A percentile compares a stretch with the other conserved stretches of the same genome.
Conservation (phyloP, 1,139 yeast genomes). For the Saccharomycopsis phalli region DNA sequence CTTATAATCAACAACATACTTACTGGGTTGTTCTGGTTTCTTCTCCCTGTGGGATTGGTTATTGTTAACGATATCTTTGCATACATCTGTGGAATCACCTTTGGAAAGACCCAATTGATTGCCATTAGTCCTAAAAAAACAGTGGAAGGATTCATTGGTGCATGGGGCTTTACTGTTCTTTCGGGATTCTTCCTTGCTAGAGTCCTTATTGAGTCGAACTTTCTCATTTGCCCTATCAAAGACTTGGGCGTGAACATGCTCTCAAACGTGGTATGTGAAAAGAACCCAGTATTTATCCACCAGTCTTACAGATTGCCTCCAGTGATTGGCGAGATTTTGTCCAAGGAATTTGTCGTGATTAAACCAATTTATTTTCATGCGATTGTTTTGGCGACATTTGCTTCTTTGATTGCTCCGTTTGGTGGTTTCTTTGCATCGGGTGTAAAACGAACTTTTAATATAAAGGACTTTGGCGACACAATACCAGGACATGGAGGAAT, state of each 20-base stretch:
- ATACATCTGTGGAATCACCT: conserved; percentile 91
- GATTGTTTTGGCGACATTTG: conserved; percentile 80
- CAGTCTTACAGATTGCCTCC: conserved; percentile 73
- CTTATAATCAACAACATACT: conserved; percentile 83
- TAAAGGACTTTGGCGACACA: conserved; percentile 86
- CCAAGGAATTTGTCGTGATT: conserved; percentile 44
- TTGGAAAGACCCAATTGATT: conserved; percentile 87
- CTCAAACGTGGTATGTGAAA: conserved; percentile 62
- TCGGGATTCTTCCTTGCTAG: conserved; percentile 63
- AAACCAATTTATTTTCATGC: conserved; percentile 91
- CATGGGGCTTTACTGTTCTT: conserved; percentile 87
- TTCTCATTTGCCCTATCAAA: conserved; percentile 81
- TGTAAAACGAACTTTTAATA: conserved; percentile 91
- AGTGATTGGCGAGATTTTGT: conserved; percentile 42
- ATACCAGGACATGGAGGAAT: conserved; percentile 98
- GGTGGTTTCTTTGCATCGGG: conserved; percentile 99
- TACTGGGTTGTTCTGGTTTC: conserved; percentile 90
- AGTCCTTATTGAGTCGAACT: conserved; percentile 55
- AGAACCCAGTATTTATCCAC: conserved; percentile 79
- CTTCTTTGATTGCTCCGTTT: conserved; percentile 95
- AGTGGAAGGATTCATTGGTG: conserved; percentile 95
- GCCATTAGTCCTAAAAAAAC: conserved; percentile 96
- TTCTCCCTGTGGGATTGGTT: conserved; percentile 84
- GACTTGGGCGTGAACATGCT: conserved; percentile 51
- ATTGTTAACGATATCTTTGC: conserved; percentile 95